A percentile compares a stretch with the other conserved stretches of the same genome.
phyloP scores from a whole-genome alignment of 139 green algal species.

The Asterochloris erici region DNA sequence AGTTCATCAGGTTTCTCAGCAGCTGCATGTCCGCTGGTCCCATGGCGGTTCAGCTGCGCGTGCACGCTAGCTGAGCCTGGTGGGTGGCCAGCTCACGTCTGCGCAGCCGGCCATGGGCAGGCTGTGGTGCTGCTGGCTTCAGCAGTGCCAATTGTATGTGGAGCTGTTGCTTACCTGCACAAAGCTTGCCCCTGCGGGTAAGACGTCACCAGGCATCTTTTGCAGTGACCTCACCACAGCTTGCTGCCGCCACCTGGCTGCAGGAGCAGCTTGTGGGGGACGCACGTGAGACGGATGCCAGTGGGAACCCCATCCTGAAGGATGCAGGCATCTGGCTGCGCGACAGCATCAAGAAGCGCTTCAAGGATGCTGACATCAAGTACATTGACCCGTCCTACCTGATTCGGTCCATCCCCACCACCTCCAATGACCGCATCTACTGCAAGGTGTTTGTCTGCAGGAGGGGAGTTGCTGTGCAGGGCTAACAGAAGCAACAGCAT shows the following conservation, averaged over 20 bases:
- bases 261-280: no score
- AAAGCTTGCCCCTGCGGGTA: no score
- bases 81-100: no score
- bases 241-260: no score
- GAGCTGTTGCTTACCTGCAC: no score
- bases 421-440: constrained; percentile 87
- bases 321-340: constrained; percentile 69
- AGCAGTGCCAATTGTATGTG: no score
- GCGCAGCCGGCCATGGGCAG: no score
- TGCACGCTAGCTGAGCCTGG: background rate
- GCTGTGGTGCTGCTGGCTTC: no score
- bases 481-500: background rate
- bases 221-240: no score
- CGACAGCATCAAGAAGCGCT: constrained; percentile 51
- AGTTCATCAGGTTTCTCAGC: no score
- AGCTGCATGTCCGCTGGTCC: background rate
- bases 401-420: constrained; percentile 85
- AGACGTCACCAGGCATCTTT: no score
- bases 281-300: constrained; percentile 35
- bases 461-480: background rate
- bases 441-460: constrained; percentile 66
- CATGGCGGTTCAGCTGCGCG: background rate
- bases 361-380: constrained; percentile 62
- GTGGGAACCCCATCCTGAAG: constrained; percentile 65
- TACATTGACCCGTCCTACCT: constrained; percentile 85